phyloP scores from a whole-genome alignment of 2,329 filamentous ascomycete genomes.

The Sporothrix globosa region DNA sequence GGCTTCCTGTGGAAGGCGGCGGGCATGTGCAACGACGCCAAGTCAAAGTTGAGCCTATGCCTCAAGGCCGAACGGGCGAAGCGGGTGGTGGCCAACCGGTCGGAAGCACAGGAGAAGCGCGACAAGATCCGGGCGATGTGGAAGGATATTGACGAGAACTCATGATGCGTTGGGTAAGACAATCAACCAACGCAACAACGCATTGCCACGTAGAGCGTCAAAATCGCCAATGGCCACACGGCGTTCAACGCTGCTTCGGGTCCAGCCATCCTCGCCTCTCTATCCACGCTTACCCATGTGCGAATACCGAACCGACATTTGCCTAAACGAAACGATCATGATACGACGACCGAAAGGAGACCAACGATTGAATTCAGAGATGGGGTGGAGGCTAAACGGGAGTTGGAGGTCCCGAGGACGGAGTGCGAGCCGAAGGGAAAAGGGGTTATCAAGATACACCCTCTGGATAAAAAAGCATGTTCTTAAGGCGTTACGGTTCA shows the following conservation, averaged over 20 bases:
- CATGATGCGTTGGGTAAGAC: slow-evolving; percentile 37
- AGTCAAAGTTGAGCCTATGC: slow-evolving; percentile 82
- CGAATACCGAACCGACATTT: not conserved
- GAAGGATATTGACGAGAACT: slow-evolving; percentile 76
- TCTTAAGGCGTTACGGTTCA: not conserved
- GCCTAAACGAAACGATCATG: not conserved
- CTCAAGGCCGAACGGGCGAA: slow-evolving; percentile 78
- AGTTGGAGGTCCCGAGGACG: not conserved
- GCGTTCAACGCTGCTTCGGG: not conserved
- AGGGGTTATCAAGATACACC: not conserved
- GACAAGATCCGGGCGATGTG: slow-evolving; percentile 75
- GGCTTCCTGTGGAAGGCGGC: slow-evolving; percentile 91
- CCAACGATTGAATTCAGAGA: not conserved
- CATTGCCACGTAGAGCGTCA: no score
- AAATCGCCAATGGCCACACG: not conserved
- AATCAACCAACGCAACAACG: no score
- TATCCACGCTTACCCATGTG: not conserved
- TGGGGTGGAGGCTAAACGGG: not conserved
- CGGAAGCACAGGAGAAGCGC: slow-evolving; percentile 69
- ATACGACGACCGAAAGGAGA: not conserved
- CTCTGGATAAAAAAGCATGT: not conserved
- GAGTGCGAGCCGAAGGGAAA: not conserved
- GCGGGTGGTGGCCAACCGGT: slow-evolving; percentile 75
- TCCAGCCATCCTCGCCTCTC: not conserved
- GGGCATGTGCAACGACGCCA: slow-evolving; percentile 87